A percentile compares a stretch with the other conserved stretches of the same genome.
Evolutionary conservation across 495 filamentous ascomycete species (phyloP).

Genomic region (Aspergillus heteromorphus): DNA sequence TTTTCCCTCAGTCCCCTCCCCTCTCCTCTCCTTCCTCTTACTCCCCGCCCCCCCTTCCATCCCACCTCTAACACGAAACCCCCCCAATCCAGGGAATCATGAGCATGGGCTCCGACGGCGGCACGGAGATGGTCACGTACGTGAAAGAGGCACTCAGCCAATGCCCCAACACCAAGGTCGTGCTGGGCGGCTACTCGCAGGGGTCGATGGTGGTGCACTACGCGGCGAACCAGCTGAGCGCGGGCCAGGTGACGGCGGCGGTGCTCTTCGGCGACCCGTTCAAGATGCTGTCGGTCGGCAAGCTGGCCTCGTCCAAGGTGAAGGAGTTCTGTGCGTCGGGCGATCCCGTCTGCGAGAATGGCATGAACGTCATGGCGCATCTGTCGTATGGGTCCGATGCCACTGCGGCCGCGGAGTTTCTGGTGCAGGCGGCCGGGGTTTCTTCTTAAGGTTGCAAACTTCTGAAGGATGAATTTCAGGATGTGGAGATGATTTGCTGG

Average conservation of each 20-base stretch:
- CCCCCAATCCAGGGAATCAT: conserved; percentile 51
- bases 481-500: neutral
- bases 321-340: conserved; percentile 47
- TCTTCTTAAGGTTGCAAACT: neutral
- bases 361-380: conserved; percentile 47
- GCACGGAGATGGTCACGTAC: conserved; percentile 40
- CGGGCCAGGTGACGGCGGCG: conserved; percentile 24
- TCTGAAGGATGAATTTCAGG: no score
- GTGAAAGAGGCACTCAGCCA: conserved; percentile 40
- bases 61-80: no score
- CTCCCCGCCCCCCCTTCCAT: no score
- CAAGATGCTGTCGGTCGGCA: conserved; percentile 38
- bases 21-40: no score
- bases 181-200: conserved; percentile 58
- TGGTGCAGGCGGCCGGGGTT: conserved; percentile 28
- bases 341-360: conserved; percentile 52
- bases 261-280: conserved; percentile 60
- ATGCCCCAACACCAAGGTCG: conserved; percentile 57
- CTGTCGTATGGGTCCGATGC: conserved; percentile 48
- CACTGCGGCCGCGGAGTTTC: conserved; percentile 42
- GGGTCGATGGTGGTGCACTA: conserved; percentile 50
- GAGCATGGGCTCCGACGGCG: conserved; percentile 38
- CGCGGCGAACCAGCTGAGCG: conserved; percentile 32
- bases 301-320: conserved; percentile 39
- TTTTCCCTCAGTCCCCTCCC: neutral